These are phyloP conservation scores for Phytophthora ohioensis DNA, from an alignment of 352 stramenopile species.

Conservation along the genomic window DNA sequence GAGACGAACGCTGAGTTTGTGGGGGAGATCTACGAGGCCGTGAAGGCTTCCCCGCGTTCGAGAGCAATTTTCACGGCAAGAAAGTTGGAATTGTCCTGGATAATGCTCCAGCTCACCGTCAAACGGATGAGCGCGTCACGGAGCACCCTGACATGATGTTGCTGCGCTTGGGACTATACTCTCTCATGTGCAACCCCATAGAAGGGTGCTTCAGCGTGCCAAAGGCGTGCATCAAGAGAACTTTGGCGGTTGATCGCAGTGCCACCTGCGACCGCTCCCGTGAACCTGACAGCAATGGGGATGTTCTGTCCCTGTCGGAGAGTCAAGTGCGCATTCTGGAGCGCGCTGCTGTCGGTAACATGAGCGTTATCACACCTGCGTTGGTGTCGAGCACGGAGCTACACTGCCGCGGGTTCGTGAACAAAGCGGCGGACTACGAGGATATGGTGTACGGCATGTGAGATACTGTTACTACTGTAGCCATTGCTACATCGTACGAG, in stretches of 20 bases:
- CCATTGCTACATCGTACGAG: neutral
- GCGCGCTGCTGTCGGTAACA: neutral
- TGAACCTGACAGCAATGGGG: neutral
- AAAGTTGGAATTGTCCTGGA: slow-evolving; percentile 11
- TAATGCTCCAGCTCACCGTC: slow-evolving; percentile 11
- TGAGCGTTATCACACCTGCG: neutral
- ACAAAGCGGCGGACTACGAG: neutral
- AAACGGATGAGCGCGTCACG: slow-evolving; percentile 3
- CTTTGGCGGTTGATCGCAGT: neutral
- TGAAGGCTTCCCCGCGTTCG: too few species aligned
- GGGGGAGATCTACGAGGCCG: too few species aligned
- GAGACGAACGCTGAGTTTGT: too few species aligned
- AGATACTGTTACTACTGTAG: too few species aligned
- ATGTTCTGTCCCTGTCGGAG: neutral
- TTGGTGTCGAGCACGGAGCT: neutral
- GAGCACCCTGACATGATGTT: slow-evolving; percentile 16
- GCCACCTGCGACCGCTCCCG: neutral
- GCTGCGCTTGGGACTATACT: slow-evolving; percentile 17
- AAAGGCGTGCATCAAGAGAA: neutral
- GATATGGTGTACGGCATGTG: neutral
- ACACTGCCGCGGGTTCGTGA: neutral
- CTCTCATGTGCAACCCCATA: slow-evolving; percentile 17
- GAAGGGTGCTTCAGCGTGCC: slow-evolving; percentile 1
- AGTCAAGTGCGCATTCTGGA: neutral
- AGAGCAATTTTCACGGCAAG: neutral